Percentiles rank a stretch among this genome's conserved stretches.
Evolutionary conservation across 1,139 yeast species (phyloP).

Genomic region (Blastobotrys apis): DNA sequence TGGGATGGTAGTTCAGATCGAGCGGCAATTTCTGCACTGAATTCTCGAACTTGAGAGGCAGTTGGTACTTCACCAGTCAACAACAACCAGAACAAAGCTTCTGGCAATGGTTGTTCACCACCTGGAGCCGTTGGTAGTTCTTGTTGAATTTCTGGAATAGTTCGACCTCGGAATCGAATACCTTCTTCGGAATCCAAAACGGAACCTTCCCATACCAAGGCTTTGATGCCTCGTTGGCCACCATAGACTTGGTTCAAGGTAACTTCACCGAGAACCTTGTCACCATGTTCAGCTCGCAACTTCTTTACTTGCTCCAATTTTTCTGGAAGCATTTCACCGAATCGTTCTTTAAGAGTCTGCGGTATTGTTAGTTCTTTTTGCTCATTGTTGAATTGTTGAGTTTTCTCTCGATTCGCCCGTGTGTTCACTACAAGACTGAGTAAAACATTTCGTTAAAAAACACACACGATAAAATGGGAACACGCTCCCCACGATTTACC

Average conservation of each 20-base stretch:
- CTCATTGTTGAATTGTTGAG: too few species aligned
- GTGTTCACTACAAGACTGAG: too few species aligned
- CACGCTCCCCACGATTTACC: too few species aligned
- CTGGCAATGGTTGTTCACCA: constrained; percentile 62
- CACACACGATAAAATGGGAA: too few species aligned
- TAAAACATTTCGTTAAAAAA: too few species aligned
- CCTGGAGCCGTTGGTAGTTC: constrained; percentile 92
- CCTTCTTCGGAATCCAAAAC: constrained; percentile 98
- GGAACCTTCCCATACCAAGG: constrained; percentile 98
- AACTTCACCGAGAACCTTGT: constrained; percentile 89
- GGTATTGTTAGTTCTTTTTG: constrained; percentile 2
- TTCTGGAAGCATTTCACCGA: constrained; percentile 87
- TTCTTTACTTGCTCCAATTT: constrained; percentile 89
- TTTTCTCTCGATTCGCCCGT: too few species aligned
- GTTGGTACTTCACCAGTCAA: constrained; percentile 61
- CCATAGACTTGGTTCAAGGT: constrained; percentile 96
- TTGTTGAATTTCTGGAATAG: constrained; percentile 91
- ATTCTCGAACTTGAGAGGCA: constrained; percentile 49
- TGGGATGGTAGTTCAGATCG: constrained; percentile 55
- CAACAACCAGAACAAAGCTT: constrained; percentile 59
- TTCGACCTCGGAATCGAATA: constrained; percentile 95
- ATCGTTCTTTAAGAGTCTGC: constrained; percentile 82
- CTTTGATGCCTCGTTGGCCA: constrained; percentile 99
- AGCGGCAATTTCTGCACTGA: constrained; percentile 55
- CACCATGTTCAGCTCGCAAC: constrained; percentile 84